Percentiles rank a stretch among this genome's conserved stretches.
Evolutionary conservation across 306 rosid species (phyloP).

Genomic region (Casuarina cunninghamiana): DNA sequence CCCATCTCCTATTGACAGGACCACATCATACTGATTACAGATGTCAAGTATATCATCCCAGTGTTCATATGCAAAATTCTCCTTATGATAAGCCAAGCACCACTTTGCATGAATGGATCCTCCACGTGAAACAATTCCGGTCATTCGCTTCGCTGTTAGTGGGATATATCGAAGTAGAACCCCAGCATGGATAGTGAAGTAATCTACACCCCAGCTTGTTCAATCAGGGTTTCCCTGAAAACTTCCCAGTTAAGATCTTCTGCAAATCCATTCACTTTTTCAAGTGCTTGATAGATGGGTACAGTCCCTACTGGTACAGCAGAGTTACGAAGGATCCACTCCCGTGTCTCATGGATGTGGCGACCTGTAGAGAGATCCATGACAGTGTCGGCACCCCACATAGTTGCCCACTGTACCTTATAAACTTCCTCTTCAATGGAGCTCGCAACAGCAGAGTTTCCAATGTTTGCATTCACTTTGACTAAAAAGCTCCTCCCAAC

Average conservation of each 20-base stretch:
- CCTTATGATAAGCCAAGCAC: conserved; percentile 97
- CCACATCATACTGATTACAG: conserved; percentile 90
- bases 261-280: conserved; percentile 91
- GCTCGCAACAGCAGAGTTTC: conserved; percentile 98
- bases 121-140: conserved; percentile 96
- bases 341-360: conserved; percentile 96
- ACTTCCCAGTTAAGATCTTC: conserved; percentile 92
- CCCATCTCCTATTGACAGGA: conserved; percentile 94
- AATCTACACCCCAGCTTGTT: conserved; percentile 99
- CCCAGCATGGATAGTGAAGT: conserved; percentile 99
- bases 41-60: conserved; percentile 99
- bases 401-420: conserved; percentile 99
- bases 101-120: conserved; percentile 99
- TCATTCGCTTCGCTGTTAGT: conserved; percentile 94
- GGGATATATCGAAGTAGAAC: conserved; percentile 93
- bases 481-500: conserved; percentile 96
- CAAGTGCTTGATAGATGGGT: conserved; percentile 98
- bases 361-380: conserved; percentile 99
- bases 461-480: conserved; percentile 97
- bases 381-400: conserved; percentile 99
- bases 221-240: conserved; percentile 86
- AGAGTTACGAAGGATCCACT: conserved; percentile 97
- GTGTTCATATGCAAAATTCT: conserved; percentile 94
- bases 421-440: conserved; percentile 98
- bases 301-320: conserved; percentile 97